Evolutionary conservation across 2,329 filamentous ascomycete genomes (phyloP).

Genomic region (Anisogramma anomala): DNA sequence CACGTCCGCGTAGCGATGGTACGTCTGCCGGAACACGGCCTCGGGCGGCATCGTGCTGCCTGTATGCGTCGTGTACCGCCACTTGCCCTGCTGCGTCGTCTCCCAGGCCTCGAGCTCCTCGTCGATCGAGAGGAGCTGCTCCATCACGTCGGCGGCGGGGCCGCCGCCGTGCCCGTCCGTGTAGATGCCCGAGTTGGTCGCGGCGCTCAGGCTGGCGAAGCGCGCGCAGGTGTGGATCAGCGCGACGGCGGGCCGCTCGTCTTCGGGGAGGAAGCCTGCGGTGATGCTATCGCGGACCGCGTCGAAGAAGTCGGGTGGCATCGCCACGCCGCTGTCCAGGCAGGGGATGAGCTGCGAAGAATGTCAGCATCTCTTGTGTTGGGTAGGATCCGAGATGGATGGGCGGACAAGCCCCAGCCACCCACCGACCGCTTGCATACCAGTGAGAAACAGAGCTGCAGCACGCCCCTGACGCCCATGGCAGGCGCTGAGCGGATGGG

Average conservation of each 20-base stretch:
- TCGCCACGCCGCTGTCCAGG: constrained; percentile 26
- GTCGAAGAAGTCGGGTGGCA: constrained; percentile 33
- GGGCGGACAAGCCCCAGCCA: too few species aligned
- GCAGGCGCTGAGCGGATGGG: constrained; percentile 27
- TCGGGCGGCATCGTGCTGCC: constrained; percentile 25
- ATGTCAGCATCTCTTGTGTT: constrained; percentile 6
- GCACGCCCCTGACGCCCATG: constrained; percentile 38
- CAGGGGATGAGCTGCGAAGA: constrained; percentile 32
- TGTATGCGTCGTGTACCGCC: constrained; percentile 27
- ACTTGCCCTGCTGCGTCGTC: constrained; percentile 23
- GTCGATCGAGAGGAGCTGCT: constrained; percentile 30
- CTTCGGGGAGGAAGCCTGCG: constrained; percentile 20
- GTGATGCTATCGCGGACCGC: constrained; percentile 21
- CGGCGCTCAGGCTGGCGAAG: constrained; percentile 29
- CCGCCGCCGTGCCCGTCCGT: constrained; percentile 23
- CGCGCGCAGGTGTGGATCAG: constrained; percentile 30
- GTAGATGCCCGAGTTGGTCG: constrained; percentile 27
- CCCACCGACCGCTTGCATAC: constrained; percentile 25
- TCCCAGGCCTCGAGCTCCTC: constrained; percentile 30
- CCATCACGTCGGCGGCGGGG: constrained; percentile 25
- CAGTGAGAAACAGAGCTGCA: constrained; percentile 46
- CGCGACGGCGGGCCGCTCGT: constrained; percentile 28
- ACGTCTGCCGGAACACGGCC: constrained; percentile 39
- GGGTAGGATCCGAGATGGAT: constrained; percentile 7
- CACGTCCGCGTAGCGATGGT: constrained; percentile 43